Conservation (phyloP, 2,329 filamentous ascomycete genomes). For the Fusarium penzigii region DNA sequence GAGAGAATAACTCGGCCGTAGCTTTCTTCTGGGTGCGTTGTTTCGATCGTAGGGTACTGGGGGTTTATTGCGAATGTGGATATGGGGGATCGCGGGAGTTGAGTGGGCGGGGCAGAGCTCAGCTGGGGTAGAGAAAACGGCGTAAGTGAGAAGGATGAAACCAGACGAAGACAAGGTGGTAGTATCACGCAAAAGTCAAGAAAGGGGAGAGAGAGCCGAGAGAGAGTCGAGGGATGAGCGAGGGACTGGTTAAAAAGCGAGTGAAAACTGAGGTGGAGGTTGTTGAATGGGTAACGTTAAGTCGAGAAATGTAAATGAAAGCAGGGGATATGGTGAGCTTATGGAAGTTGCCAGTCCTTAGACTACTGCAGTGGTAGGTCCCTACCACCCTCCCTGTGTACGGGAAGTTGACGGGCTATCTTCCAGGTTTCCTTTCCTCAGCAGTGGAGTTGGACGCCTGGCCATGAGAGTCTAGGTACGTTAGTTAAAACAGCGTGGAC, state of each 20-base stretch:
- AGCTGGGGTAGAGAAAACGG: not conserved
- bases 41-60: not conserved
- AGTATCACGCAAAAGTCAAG: no score
- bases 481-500: not conserved
- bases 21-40: not conserved
- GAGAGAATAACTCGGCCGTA: not conserved
- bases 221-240: not conserved
- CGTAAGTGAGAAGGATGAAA: no score
- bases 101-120: not conserved
- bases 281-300: not conserved
- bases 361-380: no score
- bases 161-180: no score
- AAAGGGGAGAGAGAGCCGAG: no score
- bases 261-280: not conserved
- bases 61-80: not conserved
- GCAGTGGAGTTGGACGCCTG: no score
- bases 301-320: not conserved
- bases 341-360: no score
- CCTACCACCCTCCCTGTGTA: no score
- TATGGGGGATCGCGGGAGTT: not conserved
- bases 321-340: not conserved
- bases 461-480: not conserved
- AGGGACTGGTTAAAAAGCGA: not conserved
- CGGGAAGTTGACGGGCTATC: no score
- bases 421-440: no score